Evolutionary conservation across 805 yeast species (phyloP).

Genomic region (Hagleromyces aurorensis): DNA sequence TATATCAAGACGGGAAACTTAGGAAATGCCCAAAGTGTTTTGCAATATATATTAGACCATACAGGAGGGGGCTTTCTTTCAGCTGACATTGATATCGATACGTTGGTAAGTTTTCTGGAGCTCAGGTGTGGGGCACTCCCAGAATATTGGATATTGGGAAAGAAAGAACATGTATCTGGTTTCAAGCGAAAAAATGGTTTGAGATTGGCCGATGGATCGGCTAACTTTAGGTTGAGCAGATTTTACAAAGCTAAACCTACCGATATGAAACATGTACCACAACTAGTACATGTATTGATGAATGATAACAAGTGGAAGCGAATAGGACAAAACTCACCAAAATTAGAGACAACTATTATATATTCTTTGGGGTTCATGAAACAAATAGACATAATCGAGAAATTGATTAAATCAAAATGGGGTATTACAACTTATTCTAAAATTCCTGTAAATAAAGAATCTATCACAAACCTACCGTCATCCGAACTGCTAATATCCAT

Average conservation of each 20-base stretch:
- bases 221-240: constrained; percentile 3
- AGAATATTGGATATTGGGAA: constrained; percentile 21
- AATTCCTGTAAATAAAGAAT: background rate
- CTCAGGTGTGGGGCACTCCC: constrained; percentile 25
- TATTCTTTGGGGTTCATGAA: constrained; percentile 21
- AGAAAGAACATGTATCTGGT: constrained; percentile 2
- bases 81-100: constrained; percentile 10
- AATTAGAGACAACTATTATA: constrained; percentile 19
- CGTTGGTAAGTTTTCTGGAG: constrained; percentile 17
- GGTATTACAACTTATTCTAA: constrained; percentile 5
- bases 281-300: constrained; percentile 9
- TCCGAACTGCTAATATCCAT: constrained; percentile 18
- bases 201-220: constrained; percentile 6
- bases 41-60: constrained; percentile 12
- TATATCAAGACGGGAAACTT: constrained; percentile 17
- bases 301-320: constrained; percentile 7
- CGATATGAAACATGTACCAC: constrained; percentile 10
- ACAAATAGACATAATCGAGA: constrained; percentile 13
- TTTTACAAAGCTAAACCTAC: constrained; percentile 9
- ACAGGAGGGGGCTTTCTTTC: constrained; percentile 7
- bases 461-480: constrained; percentile 9
- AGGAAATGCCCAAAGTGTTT: constrained; percentile 18
- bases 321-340: constrained; percentile 4
- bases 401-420: constrained; percentile 18
- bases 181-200: background rate